phyloP scores from a whole-genome alignment of 768 basidiomycete genomes.

The Rossbeevera mucosa region DNA sequence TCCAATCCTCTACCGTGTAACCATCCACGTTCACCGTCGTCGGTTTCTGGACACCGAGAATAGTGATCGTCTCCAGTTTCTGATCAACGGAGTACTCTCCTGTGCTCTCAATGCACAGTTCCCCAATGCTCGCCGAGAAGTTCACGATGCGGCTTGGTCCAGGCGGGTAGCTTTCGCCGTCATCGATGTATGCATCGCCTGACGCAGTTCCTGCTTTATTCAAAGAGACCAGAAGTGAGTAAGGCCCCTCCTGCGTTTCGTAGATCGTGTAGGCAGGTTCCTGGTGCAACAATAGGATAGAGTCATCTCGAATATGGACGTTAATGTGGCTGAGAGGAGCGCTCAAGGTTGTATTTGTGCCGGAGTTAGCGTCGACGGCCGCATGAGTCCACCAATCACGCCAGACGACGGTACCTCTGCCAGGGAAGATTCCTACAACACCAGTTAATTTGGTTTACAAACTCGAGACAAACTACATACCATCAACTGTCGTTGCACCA shows the following conservation, averaged over 20 bases:
- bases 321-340: conserved; percentile 77
- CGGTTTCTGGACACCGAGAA: conserved; percentile 55
- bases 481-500: conserved; percentile 62
- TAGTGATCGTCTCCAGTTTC: conserved; percentile 46
- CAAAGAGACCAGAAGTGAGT: conserved; percentile 57
- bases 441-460: neutral
- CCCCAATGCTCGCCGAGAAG: conserved; percentile 36
- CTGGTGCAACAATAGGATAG: conserved; percentile 61
- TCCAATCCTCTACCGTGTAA: conserved; percentile 32
- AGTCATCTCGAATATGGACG: conserved; percentile 65
- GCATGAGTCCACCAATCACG: conserved; percentile 73
- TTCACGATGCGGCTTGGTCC: conserved; percentile 45
- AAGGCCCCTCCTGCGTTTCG: conserved; percentile 61
- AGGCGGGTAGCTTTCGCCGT: conserved; percentile 58
- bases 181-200: conserved; percentile 67
- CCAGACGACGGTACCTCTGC: conserved; percentile 55
- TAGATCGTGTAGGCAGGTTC: conserved; percentile 62
- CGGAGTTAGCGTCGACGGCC: conserved; percentile 40
- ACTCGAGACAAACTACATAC: conserved; percentile 30
- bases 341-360: conserved; percentile 45
- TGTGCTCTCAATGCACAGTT: conserved; percentile 37
- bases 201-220: conserved; percentile 44
- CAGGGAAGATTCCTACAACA: conserved; percentile 57
- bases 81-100: conserved; percentile 34
- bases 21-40: conserved; percentile 38